A percentile compares a stretch with the other conserved stretches of the same genome.
Evolutionary conservation across 148 eudicot species (phyloP).

Genomic region (Dysphania ambrosioides): DNA sequence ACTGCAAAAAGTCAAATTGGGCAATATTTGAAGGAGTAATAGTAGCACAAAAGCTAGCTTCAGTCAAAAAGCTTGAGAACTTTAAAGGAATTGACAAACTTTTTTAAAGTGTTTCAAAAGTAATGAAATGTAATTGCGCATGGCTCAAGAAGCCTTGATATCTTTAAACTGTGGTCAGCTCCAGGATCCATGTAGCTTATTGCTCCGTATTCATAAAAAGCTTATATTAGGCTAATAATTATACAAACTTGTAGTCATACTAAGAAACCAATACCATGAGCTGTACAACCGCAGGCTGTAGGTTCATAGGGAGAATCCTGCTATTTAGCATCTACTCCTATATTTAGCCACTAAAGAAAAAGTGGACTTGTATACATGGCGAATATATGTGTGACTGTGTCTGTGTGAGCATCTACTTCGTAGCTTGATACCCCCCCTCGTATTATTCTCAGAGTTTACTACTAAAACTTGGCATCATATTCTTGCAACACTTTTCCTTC

Average conservation of each 20-base stretch:
- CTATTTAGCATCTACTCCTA: no score
- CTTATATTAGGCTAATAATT: neutral
- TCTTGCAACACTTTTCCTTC: neutral
- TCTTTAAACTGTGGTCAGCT: neutral
- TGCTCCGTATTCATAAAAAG: conserved; percentile 1
- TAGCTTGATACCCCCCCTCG: neutral
- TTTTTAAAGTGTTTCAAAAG: neutral
- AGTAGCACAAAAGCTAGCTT: no score
- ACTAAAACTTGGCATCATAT: no score
- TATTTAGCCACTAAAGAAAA: neutral
- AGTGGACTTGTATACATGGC: neutral
- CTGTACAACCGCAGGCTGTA: no score
- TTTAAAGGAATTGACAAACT: neutral
- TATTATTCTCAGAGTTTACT: neutral
- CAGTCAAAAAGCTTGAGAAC: neutral
- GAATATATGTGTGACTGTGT: neutral
- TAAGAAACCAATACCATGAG: neutral
- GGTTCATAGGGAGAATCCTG: conserved; percentile 13
- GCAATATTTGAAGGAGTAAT: no score
- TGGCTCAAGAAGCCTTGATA: conserved; percentile 18
- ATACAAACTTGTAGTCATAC: neutral
- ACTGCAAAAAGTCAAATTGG: no score
- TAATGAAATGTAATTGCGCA: neutral
- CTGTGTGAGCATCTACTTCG: neutral
- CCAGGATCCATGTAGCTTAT: neutral